These are phyloP conservation scores for Entophlyctis luteolus DNA, from an alignment of 192 early-diverging fungal species.

Conservation along the genomic window DNA sequence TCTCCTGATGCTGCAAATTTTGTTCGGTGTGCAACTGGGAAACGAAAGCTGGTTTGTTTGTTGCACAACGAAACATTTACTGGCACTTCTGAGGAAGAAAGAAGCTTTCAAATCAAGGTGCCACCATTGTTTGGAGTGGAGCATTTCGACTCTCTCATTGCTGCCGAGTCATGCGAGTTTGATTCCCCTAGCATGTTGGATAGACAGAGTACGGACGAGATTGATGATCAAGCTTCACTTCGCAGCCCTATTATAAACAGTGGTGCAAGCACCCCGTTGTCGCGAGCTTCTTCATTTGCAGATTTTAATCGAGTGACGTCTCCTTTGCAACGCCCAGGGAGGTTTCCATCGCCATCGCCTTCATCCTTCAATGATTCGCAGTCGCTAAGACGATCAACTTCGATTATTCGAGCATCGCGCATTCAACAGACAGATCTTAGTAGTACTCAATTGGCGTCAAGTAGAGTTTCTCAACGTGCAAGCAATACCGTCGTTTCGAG, in stretches of 20 bases:
- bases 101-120: background rate
- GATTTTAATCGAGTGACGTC: too few species aligned
- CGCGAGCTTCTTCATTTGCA: too few species aligned
- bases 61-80: conserved; percentile 1
- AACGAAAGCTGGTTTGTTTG: background rate
- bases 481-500: background rate
- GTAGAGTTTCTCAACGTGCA: background rate
- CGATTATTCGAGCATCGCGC: background rate
- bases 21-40: background rate
- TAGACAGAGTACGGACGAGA: background rate
- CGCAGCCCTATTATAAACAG: background rate
- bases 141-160: conserved; percentile 1
- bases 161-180: background rate
- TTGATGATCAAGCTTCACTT: background rate
- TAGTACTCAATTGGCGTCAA: background rate
- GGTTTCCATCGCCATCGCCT: background rate
- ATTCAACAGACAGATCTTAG: background rate
- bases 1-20: conserved; percentile 1
- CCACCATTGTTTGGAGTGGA: conserved; percentile 18
- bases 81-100: background rate
- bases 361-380: background rate
- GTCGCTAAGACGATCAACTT: background rate
- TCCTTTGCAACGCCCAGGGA: too few species aligned
- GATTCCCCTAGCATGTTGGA: background rate
- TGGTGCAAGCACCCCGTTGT: background rate